Percentiles rank a stretch among this genome's conserved stretches.
Conservation (phyloP, 192 early-diverging fungal species). For the Lobosporangium transversale region DNA sequence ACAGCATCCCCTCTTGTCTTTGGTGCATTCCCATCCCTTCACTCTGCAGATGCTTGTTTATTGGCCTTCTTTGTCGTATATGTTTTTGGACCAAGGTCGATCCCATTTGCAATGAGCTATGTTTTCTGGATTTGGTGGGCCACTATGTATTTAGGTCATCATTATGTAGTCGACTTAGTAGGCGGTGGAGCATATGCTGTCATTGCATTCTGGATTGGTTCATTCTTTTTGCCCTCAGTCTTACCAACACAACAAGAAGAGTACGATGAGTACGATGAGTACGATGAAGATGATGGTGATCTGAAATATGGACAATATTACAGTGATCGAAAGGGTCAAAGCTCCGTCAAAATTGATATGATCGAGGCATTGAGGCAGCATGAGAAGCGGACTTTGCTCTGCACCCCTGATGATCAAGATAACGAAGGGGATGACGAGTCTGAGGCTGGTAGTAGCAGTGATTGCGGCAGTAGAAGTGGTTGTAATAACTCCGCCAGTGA, state of each 20-base stretch:
- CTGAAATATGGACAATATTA: neutral
- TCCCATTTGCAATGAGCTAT: slow-evolving; percentile 57
- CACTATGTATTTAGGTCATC: slow-evolving; percentile 77
- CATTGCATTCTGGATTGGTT: slow-evolving; percentile 59
- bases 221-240: slow-evolving; percentile 51
- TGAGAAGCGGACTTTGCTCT: slow-evolving; percentile 40
- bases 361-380: slow-evolving; percentile 7
- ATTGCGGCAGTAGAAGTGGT: slow-evolving; percentile 10
- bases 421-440: neutral
- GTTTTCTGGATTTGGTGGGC: slow-evolving; percentile 81
- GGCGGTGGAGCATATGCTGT: slow-evolving; percentile 71
- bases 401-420: neutral
- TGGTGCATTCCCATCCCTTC: slow-evolving; percentile 78
- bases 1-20: slow-evolving; percentile 73
- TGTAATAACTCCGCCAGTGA: too few species aligned
- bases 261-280: neutral
- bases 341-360: slow-evolving; percentile 2
- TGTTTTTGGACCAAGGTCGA: slow-evolving; percentile 46
- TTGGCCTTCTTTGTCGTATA: slow-evolving; percentile 65
- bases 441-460: neutral
- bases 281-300: too few species aligned
- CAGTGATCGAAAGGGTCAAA: neutral
- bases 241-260: neutral
- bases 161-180: slow-evolving; percentile 76
- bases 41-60: slow-evolving; percentile 72